Evolutionary conservation across 129 eudicot genomes (phyloP).

Genomic region (Flaveria ramosissima): DNA sequence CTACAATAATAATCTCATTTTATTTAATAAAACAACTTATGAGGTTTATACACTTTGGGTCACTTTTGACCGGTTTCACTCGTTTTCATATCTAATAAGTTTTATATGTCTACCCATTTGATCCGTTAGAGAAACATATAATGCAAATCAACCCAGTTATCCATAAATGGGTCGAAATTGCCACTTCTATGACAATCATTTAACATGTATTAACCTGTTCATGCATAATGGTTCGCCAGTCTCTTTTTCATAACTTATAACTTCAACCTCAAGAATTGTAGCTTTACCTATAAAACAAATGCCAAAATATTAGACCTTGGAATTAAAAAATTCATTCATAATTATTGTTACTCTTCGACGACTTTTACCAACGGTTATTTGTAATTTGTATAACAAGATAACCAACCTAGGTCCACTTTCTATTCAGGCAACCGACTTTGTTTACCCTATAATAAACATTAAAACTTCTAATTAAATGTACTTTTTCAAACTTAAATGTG

Average conservation of each 20-base stretch:
- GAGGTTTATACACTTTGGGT: neutral
- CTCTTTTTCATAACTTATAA: constrained; percentile 63
- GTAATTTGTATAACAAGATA: neutral
- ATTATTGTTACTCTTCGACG: constrained; percentile 3
- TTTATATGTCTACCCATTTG: neutral
- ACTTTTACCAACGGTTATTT: neutral
- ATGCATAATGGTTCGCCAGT: constrained; percentile 75
- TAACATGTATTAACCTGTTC: constrained; percentile 54
- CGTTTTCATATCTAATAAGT: neutral
- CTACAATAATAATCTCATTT: neutral
- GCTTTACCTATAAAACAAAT: constrained; percentile 68
- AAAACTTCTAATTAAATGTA: neutral
- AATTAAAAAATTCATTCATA: neutral
- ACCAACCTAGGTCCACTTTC: neutral
- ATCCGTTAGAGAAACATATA: neutral
- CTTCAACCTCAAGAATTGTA: constrained; percentile 77
- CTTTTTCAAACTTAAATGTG: neutral
- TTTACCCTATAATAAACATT: neutral
- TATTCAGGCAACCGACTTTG: neutral
- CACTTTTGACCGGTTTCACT: neutral
- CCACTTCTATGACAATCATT: neutral
- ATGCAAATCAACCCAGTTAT: neutral
- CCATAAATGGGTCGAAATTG: constrained; percentile 1
- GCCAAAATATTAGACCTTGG: neutral
- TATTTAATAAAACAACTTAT: neutral